phyloP scores from a whole-genome alignment of 371 early-diverging fungal species.

The Apophysomyces elegans region DNA sequence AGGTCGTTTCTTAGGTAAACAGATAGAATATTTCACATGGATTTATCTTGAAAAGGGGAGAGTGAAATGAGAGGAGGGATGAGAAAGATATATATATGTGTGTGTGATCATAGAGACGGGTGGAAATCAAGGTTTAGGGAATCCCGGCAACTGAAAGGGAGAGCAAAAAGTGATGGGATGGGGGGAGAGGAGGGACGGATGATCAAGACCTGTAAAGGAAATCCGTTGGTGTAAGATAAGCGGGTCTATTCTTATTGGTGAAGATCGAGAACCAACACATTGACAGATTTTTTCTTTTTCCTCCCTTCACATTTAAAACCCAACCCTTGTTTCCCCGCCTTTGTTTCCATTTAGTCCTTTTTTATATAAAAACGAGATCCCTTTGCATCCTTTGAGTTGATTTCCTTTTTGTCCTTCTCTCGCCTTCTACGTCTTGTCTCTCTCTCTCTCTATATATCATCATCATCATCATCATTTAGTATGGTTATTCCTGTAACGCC shows the following conservation, averaged over 20 bases:
- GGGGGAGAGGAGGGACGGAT: neutral
- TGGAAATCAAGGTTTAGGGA: constrained; percentile 1
- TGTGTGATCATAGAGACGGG: neutral
- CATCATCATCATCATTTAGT: neutral
- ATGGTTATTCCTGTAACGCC: constrained; percentile 26
- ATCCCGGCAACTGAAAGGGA: neutral
- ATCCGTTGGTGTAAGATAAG: constrained; percentile 10
- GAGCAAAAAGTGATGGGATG: neutral
- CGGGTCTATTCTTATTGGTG: constrained; percentile 8
- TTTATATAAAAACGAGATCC: constrained; percentile 4
- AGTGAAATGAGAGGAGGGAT: neutral
- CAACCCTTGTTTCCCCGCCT: constrained; percentile 12
- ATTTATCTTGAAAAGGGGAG: neutral
- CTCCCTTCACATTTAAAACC: constrained; percentile 9
- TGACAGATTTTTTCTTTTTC: constrained; percentile 8
- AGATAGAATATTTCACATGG: constrained; percentile 2
- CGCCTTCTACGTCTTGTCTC: neutral
- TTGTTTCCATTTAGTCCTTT: constrained; percentile 10
- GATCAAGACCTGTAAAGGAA: constrained; percentile 7
- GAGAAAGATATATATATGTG: neutral
- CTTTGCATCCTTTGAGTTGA: neutral
- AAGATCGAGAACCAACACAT: constrained; percentile 11
- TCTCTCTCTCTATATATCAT: neutral
- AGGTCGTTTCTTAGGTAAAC: no score
- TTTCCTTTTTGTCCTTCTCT: neutral